phyloP scores from a whole-genome alignment of 192 early-diverging fungal genomes.

The Backusella australiensis region DNA sequence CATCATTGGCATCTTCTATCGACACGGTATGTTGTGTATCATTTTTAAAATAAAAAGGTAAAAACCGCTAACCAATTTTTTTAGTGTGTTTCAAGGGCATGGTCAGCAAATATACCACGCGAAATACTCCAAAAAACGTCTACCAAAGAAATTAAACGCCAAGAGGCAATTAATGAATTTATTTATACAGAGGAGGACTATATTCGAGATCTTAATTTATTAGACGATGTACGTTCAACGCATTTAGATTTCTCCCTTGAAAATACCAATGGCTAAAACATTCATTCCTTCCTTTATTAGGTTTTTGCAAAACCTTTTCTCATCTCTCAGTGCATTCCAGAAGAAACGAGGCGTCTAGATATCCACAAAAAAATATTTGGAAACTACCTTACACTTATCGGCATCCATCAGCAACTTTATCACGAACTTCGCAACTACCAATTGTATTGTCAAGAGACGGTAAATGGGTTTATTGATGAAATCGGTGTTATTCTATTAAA shows the following conservation, averaged over 20 bases:
- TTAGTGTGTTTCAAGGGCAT: conserved; percentile 40
- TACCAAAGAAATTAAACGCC: conserved; percentile 77
- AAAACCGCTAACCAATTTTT: background rate
- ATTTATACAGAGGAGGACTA: conserved; percentile 93
- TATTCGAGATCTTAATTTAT: conserved; percentile 79
- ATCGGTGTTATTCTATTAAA: conserved; percentile 81
- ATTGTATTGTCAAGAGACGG: conserved; percentile 28
- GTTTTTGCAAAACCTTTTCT: conserved; percentile 31
- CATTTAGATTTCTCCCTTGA: background rate
- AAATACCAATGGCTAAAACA: background rate
- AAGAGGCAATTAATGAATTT: conserved; percentile 95
- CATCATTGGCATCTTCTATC: conserved; percentile 19
- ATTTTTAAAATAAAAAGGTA: background rate
- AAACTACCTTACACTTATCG: conserved; percentile 64
- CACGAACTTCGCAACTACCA: conserved; percentile 54
- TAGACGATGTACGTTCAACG: conserved; percentile 46
- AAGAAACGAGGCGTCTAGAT: background rate
- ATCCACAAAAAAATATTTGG: conserved; percentile 74
- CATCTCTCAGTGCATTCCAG: conserved; percentile 24
- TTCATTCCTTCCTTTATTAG: background rate
- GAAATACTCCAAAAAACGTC: conserved; percentile 66
- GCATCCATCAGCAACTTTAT: conserved; percentile 54
- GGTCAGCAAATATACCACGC: conserved; percentile 75
- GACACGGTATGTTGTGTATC: conserved; percentile 14
- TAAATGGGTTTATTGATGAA: conserved; percentile 57